Evolutionary conservation across 148 eudicot species (phyloP), one percentile per base, ranked within the genome.

Genomic region (Selenicereus undatus): DNA sequence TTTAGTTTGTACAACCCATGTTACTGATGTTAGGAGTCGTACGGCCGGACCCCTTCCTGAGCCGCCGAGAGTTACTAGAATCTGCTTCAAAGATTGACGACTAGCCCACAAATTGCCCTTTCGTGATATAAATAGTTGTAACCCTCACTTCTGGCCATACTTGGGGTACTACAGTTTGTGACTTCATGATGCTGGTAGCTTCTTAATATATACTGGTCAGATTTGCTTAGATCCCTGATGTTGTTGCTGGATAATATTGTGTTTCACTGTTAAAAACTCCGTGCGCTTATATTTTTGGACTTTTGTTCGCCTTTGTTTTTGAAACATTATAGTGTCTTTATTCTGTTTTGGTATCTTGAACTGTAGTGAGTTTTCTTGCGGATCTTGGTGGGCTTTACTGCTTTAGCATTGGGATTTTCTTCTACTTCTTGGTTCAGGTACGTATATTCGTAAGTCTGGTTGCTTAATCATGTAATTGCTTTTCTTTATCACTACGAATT

Each of bases 331-430:
- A 77, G 85, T 78, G 75, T 78, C 30, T 76, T 70, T 80, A 62
- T 85, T 82, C 81, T 84, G 86, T 80, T 83, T 73, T 70, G 81
- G 81, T n/a, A 21, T 21, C n/a, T 6, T 62, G 83, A 82, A 84
- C 65, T 90, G 96, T 93, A 93, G 99, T 95, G 87, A 81, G 94
- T 90, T 95, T 95, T 79, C 97, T 93, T 79, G 99, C 97, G 21
- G 92, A 95, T 86, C 81, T 95, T 77, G 97, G 97, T 82, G 99
- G 97, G 82, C 91, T 95, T 71, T 93, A 88, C 80, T 93, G 98
- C 90, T 78, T 93, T 73, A 90, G 98, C 82, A 84, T 95, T 69
- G 94, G 92, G 83, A 90, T 95, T 76, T 95, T 93, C 83, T 92
- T 91, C 92, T 95, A 84, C 89, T 74, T 93, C 43, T 82, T 93